Evolutionary conservation across 129 eudicot species (phyloP).

Genomic region (Helichrysum umbraculigerum): DNA sequence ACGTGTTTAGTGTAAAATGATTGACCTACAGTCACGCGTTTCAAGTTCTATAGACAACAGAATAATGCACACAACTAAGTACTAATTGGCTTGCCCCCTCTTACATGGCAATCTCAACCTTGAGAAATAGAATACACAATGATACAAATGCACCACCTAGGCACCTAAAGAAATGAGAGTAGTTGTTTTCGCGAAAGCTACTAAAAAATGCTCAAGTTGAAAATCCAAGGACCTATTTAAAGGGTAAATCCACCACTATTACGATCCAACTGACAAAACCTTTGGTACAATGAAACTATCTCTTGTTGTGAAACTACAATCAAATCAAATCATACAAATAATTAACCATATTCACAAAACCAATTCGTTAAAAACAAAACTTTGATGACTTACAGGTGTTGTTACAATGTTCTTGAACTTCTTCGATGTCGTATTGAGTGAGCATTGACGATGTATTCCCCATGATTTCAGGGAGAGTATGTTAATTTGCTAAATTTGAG

Average conservation of each 20-base stretch:
- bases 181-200: slow-evolving; percentile 92
- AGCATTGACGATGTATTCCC: slow-evolving; percentile 84
- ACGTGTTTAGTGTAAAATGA: no score
- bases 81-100: no score
- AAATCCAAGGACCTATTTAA: slow-evolving; percentile 9
- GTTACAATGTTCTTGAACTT: slow-evolving; percentile 80
- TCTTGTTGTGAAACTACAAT: slow-evolving; percentile 83
- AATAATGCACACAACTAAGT: no score
- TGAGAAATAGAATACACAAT: no score
- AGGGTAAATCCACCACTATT: slow-evolving; percentile 62
- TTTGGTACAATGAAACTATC: slow-evolving; percentile 80
- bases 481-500: slow-evolving; percentile 5
- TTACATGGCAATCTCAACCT: no score
- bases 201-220: slow-evolving; percentile 82
- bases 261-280: slow-evolving; percentile 94
- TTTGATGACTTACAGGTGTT: slow-evolving; percentile 45
- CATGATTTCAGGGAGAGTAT: slow-evolving; percentile 33
- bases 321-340: neutral
- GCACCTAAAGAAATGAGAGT: no score
- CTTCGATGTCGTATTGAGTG: slow-evolving; percentile 84
- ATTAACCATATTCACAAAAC: neutral
- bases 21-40: no score
- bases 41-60: no score
- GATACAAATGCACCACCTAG: no score
- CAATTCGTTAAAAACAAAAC: neutral